phyloP scores from a whole-genome alignment of 768 basidiomycete species.

The Suillus alpinus region DNA sequence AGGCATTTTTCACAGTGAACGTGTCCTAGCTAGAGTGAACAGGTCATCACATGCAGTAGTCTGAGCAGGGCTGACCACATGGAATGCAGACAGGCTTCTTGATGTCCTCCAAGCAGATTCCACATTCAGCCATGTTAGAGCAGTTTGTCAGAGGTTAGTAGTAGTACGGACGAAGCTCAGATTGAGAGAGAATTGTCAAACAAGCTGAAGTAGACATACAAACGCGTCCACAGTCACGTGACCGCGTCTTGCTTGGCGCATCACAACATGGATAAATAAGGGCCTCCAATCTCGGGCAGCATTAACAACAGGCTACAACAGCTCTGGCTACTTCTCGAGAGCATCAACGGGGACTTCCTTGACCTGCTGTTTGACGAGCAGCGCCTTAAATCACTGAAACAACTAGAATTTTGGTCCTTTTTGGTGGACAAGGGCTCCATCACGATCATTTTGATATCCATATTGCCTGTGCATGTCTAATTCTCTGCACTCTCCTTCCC shows the following conservation, averaged over 20 bases:
- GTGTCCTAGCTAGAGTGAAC: slow-evolving; percentile 44
- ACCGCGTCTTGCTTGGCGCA: slow-evolving; percentile 20
- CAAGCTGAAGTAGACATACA: not conserved
- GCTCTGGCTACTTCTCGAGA: not conserved
- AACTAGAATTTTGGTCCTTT: slow-evolving; percentile 8
- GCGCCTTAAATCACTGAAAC: not conserved
- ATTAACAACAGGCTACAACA: not conserved
- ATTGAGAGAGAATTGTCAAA: not conserved
- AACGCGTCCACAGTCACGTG: slow-evolving; percentile 17
- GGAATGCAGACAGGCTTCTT: slow-evolving; percentile 58
- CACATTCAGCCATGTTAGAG: slow-evolving; percentile 49
- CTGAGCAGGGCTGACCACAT: slow-evolving; percentile 48
- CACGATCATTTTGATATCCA: slow-evolving; percentile 24
- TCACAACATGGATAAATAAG: slow-evolving; percentile 23
- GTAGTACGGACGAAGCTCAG: not conserved
- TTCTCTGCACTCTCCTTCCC: slow-evolving; percentile 29
- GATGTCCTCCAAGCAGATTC: slow-evolving; percentile 57
- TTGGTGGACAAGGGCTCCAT: slow-evolving; percentile 18
- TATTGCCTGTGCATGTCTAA: slow-evolving; percentile 31
- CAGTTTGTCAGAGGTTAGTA: not conserved
- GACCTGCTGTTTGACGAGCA: not conserved
- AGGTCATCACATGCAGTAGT: not conserved
- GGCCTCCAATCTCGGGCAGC: slow-evolving; percentile 5
- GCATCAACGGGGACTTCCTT: not conserved
- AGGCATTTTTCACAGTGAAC: slow-evolving; percentile 65